Percentiles rank a stretch among this genome's conserved stretches.
phyloP scores from a whole-genome alignment of 2,329 filamentous ascomycete genomes.

The Apiospora hydei region DNA sequence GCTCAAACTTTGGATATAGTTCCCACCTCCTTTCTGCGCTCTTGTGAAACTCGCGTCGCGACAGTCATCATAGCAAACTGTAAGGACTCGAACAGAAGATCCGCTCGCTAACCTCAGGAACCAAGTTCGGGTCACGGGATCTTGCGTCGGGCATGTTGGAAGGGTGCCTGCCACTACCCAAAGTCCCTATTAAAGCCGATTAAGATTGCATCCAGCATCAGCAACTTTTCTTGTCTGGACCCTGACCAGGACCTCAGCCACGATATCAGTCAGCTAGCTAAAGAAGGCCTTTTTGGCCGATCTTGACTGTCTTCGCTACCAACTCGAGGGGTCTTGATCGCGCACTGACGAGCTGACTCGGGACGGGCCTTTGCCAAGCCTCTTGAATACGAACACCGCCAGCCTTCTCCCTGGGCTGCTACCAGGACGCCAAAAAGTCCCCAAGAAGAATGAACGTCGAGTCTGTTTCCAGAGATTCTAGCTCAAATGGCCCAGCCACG shows the following conservation, averaged over 20 bases:
- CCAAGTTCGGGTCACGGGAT: not conserved
- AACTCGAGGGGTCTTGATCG: not conserved
- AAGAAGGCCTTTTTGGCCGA: constrained; percentile 11
- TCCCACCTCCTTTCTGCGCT: not conserved
- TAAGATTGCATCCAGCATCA: not conserved
- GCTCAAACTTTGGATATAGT: not conserved
- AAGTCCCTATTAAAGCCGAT: not conserved
- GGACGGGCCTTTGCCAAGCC: not conserved
- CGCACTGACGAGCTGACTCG: constrained; percentile 1
- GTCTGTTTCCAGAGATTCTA: constrained; percentile 37
- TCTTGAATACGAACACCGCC: not conserved
- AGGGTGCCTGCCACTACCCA: not conserved
- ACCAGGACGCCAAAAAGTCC: not conserved
- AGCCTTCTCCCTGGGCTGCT: not conserved
- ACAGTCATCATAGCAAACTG: not conserved
- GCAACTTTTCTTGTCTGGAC: not conserved
- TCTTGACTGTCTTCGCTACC: not conserved
- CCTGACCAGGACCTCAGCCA: not conserved
- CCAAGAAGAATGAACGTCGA: constrained; percentile 36
- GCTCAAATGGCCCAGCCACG: constrained; percentile 44
- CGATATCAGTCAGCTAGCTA: not conserved
- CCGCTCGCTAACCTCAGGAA: not conserved
- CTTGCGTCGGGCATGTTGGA: not conserved
- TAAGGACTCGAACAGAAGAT: not conserved
- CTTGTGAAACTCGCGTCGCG: not conserved